Evolutionary conservation across 495 filamentous ascomycete species (phyloP).

Genomic region (Tuber borchii): DNA sequence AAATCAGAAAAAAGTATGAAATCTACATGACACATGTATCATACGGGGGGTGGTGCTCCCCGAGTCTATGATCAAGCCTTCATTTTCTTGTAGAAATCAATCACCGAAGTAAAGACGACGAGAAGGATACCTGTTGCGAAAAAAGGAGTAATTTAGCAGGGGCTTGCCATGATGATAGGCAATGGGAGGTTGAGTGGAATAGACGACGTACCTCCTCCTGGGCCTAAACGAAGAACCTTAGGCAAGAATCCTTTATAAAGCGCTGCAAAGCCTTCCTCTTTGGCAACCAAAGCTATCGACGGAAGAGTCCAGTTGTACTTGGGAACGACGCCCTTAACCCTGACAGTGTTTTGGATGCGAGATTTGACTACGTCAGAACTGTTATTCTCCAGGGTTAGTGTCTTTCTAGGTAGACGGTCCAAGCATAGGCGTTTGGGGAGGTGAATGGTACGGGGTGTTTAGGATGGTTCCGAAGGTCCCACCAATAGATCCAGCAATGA

Average conservation of each 20-base stretch:
- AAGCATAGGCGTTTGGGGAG: not conserved
- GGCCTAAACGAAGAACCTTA: conserved; percentile 83
- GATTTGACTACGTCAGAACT: conserved; percentile 93
- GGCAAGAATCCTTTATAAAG: conserved; percentile 97
- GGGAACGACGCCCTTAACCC: conserved; percentile 65
- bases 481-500: conserved; percentile 78
- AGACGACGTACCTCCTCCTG: conserved; percentile 56
- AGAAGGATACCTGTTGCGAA: conserved; percentile 63
- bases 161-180: not conserved
- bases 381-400: conserved; percentile 5
- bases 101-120: conserved; percentile 86
- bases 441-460: conserved; percentile 66
- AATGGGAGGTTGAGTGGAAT: conserved; percentile 1
- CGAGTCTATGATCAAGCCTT: conserved; percentile 27
- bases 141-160: conserved; percentile 2
- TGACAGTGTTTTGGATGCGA: conserved; percentile 86
- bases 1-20: conserved; percentile 8
- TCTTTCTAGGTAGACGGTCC: not conserved
- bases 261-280: conserved; percentile 85
- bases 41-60: not conserved
- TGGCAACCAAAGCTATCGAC: conserved; percentile 72
- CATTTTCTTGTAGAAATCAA: conserved; percentile 77
- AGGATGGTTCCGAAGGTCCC: conserved; percentile 88
- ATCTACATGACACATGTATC: not conserved
- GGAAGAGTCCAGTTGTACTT: conserved; percentile 99